phyloP scores from a whole-genome alignment of 495 filamentous ascomycete genomes.

The Penicillium angulare region DNA sequence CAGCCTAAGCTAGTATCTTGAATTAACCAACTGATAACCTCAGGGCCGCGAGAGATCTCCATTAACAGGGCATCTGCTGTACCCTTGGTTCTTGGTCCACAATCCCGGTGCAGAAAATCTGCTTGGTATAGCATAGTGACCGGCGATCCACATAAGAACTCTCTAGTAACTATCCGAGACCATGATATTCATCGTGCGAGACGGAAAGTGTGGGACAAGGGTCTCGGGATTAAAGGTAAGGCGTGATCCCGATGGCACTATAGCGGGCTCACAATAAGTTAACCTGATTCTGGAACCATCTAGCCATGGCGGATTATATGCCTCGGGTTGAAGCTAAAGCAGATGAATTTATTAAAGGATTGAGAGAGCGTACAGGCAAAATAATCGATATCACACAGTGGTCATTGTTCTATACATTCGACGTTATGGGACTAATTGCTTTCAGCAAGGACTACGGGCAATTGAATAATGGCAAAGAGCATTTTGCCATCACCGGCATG shows the following conservation, averaged over 20 bases:
- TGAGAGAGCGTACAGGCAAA: background rate
- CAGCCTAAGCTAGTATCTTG: too few relatives aligned
- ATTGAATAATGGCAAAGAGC: background rate
- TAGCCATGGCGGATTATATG: slow-evolving; percentile 6
- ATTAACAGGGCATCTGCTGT: background rate
- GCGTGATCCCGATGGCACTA: background rate
- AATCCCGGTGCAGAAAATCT: background rate
- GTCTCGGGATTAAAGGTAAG: background rate
- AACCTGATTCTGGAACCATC: background rate
- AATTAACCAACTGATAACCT: background rate
- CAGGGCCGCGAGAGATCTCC: slow-evolving; percentile 27
- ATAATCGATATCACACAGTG: background rate
- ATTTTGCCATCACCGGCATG: background rate
- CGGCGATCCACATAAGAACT: slow-evolving; percentile 5
- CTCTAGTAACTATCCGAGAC: slow-evolving; percentile 29
- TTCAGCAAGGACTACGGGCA: background rate
- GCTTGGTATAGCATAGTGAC: background rate
- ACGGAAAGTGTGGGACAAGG: slow-evolving; percentile 20
- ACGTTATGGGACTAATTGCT: background rate
- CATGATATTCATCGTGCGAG: slow-evolving; percentile 29
- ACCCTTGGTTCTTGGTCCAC: background rate
- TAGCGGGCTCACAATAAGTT: background rate
- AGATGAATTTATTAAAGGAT: background rate
- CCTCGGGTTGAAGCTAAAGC: background rate
- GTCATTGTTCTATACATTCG: background rate